Percentiles rank a stretch among this genome's conserved stretches.
Conservation (phyloP, 2,329 filamentous ascomycete genomes). For the Sporothrix pseudoabietina region DNA sequence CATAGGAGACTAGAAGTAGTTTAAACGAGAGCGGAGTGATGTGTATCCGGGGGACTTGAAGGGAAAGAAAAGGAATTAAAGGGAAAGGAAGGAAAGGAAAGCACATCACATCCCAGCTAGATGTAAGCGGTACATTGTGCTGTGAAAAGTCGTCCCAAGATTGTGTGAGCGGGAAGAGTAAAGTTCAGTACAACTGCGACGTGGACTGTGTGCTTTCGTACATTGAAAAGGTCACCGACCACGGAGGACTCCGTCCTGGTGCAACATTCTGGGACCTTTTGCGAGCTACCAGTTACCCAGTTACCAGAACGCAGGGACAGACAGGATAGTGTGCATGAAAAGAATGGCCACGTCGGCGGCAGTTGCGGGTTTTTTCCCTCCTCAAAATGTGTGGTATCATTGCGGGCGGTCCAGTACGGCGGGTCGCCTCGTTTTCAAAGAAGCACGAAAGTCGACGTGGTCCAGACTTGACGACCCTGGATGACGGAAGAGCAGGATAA, state of each 20-base stretch:
- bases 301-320: neutral
- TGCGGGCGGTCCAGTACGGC: slow-evolving; percentile 20
- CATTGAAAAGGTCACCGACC: too few species aligned
- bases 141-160: too few species aligned
- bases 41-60: neutral
- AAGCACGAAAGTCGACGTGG: neutral
- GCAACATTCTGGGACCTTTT: neutral
- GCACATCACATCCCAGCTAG: neutral
- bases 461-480: neutral
- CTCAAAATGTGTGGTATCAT: too few species aligned
- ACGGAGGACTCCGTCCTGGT: neutral
- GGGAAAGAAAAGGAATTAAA: too few species aligned
- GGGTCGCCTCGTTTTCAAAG: slow-evolving; percentile 7
- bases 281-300: too few species aligned
- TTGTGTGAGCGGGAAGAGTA: too few species aligned
- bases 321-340: neutral
- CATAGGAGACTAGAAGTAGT: neutral
- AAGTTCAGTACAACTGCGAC: neutral
- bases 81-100: neutral
- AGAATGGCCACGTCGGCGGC: slow-evolving; percentile 5
- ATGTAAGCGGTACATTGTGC: neutral
- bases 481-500: neutral
- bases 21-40: neutral
- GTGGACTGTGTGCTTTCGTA: neutral
- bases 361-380: neutral